Evolutionary conservation across 202 grass and related monocot genomes (phyloP).

Genomic region (Schoenoplectus tabernaemontani): DNA sequence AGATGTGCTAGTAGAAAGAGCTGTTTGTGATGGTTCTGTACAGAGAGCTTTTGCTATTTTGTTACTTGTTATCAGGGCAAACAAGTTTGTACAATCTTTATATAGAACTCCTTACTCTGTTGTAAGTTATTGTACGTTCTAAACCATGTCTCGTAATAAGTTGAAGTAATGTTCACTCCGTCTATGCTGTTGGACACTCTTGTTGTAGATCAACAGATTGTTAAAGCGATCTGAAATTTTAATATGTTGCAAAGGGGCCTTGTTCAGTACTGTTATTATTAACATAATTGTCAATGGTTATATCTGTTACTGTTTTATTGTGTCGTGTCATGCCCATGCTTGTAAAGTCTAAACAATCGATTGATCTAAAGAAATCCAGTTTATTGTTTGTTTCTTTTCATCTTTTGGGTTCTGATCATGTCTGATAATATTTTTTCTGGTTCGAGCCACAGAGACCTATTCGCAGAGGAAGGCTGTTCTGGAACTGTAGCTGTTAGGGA

Average conservation of each 20-base stretch:
- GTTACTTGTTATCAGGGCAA: neutral
- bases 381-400: no score
- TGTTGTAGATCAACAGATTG: no score
- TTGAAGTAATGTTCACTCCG: neutral
- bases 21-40: constrained; percentile 21
- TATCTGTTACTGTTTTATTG: neutral
- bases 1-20: no score
- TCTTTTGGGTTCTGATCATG: no score
- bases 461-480: no score
- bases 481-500: no score
- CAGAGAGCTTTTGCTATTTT: constrained; percentile 18
- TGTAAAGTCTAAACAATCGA: neutral
- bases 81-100: constrained; percentile 24
- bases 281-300: neutral
- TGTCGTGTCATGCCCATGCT: neutral
- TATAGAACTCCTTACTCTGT: constrained; percentile 10
- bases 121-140: constrained; percentile 7
- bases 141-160: neutral
- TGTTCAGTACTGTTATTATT: neutral
- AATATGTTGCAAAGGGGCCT: neutral
- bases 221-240: neutral
- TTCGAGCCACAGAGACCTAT: no score
- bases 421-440: no score
- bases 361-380: neutral
- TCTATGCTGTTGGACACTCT: neutral